Evolutionary conservation across 116 monocot species (phyloP).

Genomic region (Cymodocea nodosa): DNA sequence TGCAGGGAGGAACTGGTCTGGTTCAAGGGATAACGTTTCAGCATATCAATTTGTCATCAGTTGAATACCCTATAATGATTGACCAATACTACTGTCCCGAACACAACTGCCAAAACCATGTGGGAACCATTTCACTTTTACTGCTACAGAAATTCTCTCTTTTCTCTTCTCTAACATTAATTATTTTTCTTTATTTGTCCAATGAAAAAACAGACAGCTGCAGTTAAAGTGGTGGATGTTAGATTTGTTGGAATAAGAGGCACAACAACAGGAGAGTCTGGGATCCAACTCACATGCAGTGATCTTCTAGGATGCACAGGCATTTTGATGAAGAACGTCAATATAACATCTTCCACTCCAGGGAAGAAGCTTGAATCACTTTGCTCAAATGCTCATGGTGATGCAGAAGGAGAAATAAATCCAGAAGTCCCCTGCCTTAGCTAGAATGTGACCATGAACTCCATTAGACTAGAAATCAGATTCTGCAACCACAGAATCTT

Average conservation of each 20-base stretch:
- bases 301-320: constrained; percentile 7
- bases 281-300: constrained; percentile 17
- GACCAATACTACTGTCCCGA: constrained; percentile 8
- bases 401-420: not conserved
- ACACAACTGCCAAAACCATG: not conserved
- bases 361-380: not conserved
- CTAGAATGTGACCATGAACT: no score
- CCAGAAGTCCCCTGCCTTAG: constrained; percentile 7
- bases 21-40: constrained; percentile 13
- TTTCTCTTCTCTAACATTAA: not conserved
- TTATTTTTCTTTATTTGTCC: no score
- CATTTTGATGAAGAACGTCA: constrained; percentile 8
- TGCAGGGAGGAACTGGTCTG: constrained; percentile 29
- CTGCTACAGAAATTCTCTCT: not conserved
- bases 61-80: constrained; percentile 18
- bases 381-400: constrained; percentile 14
- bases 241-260: constrained; percentile 7
- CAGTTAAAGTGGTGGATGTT: constrained; percentile 14
- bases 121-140: not conserved
- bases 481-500: no score
- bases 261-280: not conserved
- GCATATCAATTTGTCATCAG: constrained; percentile 10
- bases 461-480: no score
- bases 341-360: not conserved
- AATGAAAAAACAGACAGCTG: not conserved